Conservation (phyloP, 805 yeast species). For the Metschnikowia kofuensis region DNA sequence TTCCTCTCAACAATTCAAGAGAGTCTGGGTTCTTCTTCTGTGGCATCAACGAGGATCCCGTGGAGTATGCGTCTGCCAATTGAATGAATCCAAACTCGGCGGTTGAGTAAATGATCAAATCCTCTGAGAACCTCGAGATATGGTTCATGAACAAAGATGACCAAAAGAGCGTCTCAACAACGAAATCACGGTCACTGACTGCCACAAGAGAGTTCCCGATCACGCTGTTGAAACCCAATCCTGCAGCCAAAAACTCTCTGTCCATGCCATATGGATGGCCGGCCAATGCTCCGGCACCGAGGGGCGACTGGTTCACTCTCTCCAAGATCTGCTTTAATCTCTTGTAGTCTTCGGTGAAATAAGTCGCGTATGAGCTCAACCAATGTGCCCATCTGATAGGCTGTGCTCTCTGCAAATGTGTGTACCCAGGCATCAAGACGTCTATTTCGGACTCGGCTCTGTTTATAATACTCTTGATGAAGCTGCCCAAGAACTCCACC, state of each 20-base stretch:
- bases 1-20: constrained; percentile 91
- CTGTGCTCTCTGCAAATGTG: constrained; percentile 97
- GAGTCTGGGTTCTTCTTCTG: constrained; percentile 99
- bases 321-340: constrained; percentile 76
- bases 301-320: constrained; percentile 84
- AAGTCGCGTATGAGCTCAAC: constrained; percentile 92
- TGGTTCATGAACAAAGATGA: constrained; percentile 92
- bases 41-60: constrained; percentile 98
- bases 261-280: constrained; percentile 99
- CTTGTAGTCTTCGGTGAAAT: constrained; percentile 85
- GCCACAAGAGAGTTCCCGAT: constrained; percentile 97
- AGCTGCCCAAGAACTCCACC: constrained; percentile 50
- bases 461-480: constrained; percentile 63
- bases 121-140: constrained; percentile 91
- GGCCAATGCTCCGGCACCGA: constrained; percentile 97
- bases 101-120: constrained; percentile 90
- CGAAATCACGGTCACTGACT: constrained; percentile 96
- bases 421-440: constrained; percentile 97
- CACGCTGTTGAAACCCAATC: constrained; percentile 76
- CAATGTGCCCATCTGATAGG: constrained; percentile 99
- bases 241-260: constrained; percentile 80
- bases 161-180: constrained; percentile 95
- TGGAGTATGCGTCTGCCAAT: constrained; percentile 95
- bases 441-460: constrained; percentile 88
- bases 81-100: constrained; percentile 96